These are phyloP conservation scores for Urochloa ruziziensis DNA, from an alignment of 176 grass and related monocot genomes.

Conservation along the genomic window DNA sequence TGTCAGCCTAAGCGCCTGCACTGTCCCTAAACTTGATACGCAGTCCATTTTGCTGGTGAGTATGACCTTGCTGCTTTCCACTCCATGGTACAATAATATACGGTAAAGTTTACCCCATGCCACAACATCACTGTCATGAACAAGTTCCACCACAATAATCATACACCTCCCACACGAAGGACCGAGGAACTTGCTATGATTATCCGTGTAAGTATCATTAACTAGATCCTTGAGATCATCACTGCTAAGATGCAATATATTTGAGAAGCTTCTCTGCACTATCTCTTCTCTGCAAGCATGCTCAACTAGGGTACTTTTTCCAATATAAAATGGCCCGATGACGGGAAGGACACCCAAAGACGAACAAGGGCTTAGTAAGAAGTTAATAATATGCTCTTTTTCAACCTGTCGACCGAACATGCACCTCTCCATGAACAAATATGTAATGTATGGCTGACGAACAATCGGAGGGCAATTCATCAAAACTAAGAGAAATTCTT, in stretches of 20 bases:
- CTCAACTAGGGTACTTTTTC: not conserved
- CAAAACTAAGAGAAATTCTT: not conserved
- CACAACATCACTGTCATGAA: not conserved
- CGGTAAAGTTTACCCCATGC: not conserved
- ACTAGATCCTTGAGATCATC: not conserved
- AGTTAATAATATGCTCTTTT: not conserved
- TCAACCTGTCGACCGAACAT: not conserved
- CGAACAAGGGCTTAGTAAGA: not conserved
- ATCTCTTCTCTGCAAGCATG: not conserved
- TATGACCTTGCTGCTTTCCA: not conserved
- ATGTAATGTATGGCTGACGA: not conserved
- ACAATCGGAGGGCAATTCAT: not conserved
- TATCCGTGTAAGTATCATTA: not conserved
- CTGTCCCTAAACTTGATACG: not conserved
- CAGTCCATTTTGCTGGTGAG: not conserved
- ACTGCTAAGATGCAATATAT: not conserved
- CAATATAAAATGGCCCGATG: not conserved
- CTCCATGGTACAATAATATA: not conserved
- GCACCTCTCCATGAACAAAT: not conserved
- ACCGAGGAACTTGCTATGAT: too few relatives aligned
- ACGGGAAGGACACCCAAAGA: not conserved
- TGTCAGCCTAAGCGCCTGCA: not conserved
- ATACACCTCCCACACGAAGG: not conserved
- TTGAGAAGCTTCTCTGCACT: not conserved
- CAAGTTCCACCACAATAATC: not conserved